Conservation (phyloP, 345 rosid genomes). For the Arabis hirsuta region DNA sequence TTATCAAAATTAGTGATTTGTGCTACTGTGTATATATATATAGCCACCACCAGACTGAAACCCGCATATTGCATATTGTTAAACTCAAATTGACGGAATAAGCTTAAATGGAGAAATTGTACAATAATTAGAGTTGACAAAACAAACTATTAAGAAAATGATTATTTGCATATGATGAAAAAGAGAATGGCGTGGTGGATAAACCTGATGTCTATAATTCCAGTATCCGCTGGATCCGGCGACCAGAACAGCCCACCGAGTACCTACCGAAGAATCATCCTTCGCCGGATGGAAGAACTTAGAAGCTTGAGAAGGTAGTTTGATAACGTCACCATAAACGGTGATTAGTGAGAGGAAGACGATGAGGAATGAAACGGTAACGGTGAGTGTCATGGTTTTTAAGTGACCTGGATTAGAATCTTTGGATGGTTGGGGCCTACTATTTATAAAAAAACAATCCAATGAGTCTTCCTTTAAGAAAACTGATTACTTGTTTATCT, state of each 20-base stretch:
- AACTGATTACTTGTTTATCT: conserved; percentile 4
- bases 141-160: too few species aligned
- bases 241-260: conserved; percentile 89
- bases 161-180: too few species aligned
- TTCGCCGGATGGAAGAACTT: conserved; percentile 50
- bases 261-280: conserved; percentile 50
- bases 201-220: conserved; percentile 94
- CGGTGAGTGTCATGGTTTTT: conserved; percentile 44
- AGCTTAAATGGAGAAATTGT: too few species aligned
- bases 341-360: conserved; percentile 38
- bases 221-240: conserved; percentile 97
- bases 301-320: conserved; percentile 67
- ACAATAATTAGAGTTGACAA: too few species aligned
- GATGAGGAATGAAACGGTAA: conserved; percentile 33
- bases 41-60: too few species aligned
- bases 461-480: conserved; percentile 8
- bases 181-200: too few species aligned
- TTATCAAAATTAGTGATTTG: too few species aligned
- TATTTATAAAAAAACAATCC: conserved; percentile 16
- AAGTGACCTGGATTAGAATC: conserved; percentile 32
- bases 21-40: too few species aligned
- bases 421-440: background rate
- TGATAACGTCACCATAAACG: conserved; percentile 50
- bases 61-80: too few species aligned
- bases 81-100: too few species aligned